Percentiles rank a stretch among this genome's conserved stretches.
phyloP scores from a whole-genome alignment of 768 basidiomycete genomes.

The Leccinum ochraceum region DNA sequence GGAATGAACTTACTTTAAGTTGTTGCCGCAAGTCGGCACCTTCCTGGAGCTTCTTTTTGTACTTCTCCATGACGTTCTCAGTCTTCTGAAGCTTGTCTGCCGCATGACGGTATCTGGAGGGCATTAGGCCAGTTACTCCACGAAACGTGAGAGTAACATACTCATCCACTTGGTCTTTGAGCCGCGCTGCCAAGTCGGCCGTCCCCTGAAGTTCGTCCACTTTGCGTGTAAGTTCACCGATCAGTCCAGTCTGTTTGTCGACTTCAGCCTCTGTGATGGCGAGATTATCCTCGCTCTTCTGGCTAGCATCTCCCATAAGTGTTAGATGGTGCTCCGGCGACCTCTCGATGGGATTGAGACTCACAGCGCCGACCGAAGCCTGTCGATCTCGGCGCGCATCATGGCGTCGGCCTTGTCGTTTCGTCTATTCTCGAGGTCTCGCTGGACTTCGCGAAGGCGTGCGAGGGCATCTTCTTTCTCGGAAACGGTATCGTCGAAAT shows the following conservation, averaged over 20 bases:
- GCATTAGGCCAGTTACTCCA: not conserved
- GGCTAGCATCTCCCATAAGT: slow-evolving; percentile 50
- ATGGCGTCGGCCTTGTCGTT: slow-evolving; percentile 76
- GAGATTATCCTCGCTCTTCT: slow-evolving; percentile 93
- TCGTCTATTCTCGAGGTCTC: slow-evolving; percentile 59
- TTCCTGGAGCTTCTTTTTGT: slow-evolving; percentile 98
- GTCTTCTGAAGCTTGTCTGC: slow-evolving; percentile 91
- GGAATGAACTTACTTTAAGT: slow-evolving; percentile 60
- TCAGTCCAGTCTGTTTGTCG: slow-evolving; percentile 70
- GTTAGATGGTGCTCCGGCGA: slow-evolving; percentile 23
- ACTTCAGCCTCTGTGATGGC: slow-evolving; percentile 79
- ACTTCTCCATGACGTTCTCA: slow-evolving; percentile 98
- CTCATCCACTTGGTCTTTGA: slow-evolving; percentile 97
- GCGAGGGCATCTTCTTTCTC: slow-evolving; percentile 78
- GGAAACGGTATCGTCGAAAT: slow-evolving; percentile 69
- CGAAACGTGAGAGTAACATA: slow-evolving; percentile 30
- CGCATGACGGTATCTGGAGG: slow-evolving; percentile 79
- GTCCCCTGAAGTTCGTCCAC: slow-evolving; percentile 78
- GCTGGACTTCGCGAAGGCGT: slow-evolving; percentile 59
- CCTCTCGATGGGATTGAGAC: slow-evolving; percentile 32
- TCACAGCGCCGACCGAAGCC: slow-evolving; percentile 81
- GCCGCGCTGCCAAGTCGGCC: slow-evolving; percentile 73
- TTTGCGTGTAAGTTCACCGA: slow-evolving; percentile 74
- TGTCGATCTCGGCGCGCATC: slow-evolving; percentile 79
- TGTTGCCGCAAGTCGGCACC: slow-evolving; percentile 85